Conservation (phyloP, 2,329 filamentous ascomycete species). For the Tricladium varicosporioides region DNA sequence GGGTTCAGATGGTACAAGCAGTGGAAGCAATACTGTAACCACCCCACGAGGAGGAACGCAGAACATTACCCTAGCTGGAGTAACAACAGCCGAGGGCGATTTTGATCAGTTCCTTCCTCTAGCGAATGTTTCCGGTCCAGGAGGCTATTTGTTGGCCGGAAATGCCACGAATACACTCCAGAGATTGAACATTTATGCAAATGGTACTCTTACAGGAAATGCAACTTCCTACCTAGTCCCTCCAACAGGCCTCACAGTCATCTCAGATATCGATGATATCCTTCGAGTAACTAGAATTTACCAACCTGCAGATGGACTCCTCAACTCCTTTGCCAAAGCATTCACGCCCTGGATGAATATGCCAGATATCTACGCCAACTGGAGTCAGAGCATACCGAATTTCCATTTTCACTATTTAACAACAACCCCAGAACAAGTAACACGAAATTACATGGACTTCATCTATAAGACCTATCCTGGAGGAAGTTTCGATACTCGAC, state of each 20-base stretch:
- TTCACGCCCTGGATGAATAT: slow-evolving; percentile 76
- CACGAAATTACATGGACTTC: slow-evolving; percentile 75
- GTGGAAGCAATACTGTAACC: slow-evolving; percentile 47
- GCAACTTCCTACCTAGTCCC: slow-evolving; percentile 76
- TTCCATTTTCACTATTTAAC: slow-evolving; percentile 81
- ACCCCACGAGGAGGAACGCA: slow-evolving; percentile 59
- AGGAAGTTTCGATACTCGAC: slow-evolving; percentile 68
- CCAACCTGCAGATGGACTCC: slow-evolving; percentile 67
- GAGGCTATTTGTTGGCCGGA: slow-evolving; percentile 54
- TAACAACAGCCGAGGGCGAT: slow-evolving; percentile 67
- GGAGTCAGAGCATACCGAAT: slow-evolving; percentile 63
- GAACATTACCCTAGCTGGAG: slow-evolving; percentile 60
- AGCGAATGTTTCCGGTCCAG: slow-evolving; percentile 52
- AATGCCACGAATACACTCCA: slow-evolving; percentile 65
- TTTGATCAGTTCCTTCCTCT: slow-evolving; percentile 71
- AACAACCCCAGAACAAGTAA: slow-evolving; percentile 75
- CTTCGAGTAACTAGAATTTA: slow-evolving; percentile 81
- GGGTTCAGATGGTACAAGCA: slow-evolving; percentile 44
- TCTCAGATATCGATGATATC: slow-evolving; percentile 80
- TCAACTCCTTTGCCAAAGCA: slow-evolving; percentile 72
- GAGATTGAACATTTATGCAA: slow-evolving; percentile 64
- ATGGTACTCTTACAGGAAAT: slow-evolving; percentile 66
- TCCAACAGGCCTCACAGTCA: slow-evolving; percentile 64
- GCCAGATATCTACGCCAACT: slow-evolving; percentile 76
- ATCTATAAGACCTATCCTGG: slow-evolving; percentile 77